Evolutionary conservation across 495 filamentous ascomycete species (phyloP).

Genomic region (Hyaloscypha hepaticicola): DNA sequence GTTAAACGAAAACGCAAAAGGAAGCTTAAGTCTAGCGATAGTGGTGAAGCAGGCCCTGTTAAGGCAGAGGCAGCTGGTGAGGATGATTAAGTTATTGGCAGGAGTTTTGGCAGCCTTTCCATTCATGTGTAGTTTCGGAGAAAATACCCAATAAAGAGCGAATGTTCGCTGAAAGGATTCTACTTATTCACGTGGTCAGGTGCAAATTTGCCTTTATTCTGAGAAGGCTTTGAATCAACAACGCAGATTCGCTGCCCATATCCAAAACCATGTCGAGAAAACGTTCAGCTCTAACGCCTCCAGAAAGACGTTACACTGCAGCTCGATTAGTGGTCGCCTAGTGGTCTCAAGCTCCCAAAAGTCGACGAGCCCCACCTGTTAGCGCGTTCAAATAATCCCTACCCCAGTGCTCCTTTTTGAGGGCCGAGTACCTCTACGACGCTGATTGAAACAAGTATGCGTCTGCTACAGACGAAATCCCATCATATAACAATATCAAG

Average conservation of each 20-base stretch:
- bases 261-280: neutral
- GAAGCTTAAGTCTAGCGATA: constrained; percentile 39
- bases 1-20: constrained; percentile 45
- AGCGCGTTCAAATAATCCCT: too few species aligned
- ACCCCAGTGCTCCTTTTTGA: neutral
- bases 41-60: constrained; percentile 27
- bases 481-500: neutral
- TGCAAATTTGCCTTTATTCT: neutral
- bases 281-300: neutral
- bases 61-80: constrained; percentile 20
- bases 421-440: neutral
- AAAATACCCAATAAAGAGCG: constrained; percentile 21
- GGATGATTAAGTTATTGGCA: constrained; percentile 5
- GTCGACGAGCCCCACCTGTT: too few species aligned
- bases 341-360: neutral
- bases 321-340: too few species aligned
- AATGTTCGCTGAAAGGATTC: neutral
- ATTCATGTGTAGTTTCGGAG: constrained; percentile 10
- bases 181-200: neutral
- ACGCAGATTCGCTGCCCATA: neutral
- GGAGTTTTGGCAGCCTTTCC: constrained; percentile 5
- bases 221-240: neutral
- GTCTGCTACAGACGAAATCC: constrained; percentile 14
- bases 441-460: constrained; percentile 11
- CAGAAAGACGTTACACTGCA: neutral